Base-by-base conservation (phyloP, 345 rosid species). In the Tarenaya hassleriana region DNA sequence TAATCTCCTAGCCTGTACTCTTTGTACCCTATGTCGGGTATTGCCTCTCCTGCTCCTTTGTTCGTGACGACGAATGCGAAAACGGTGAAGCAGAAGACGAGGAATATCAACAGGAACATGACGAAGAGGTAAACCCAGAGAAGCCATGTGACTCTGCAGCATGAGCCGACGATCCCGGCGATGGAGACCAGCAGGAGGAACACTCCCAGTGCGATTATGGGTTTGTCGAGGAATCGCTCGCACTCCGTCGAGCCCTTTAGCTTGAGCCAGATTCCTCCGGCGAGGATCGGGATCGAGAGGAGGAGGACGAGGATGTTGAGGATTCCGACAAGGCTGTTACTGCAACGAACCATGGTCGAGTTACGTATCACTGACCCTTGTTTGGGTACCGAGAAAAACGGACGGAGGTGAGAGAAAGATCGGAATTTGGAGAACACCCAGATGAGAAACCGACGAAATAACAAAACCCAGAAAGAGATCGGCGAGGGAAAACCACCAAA, bases 11-110 rank as follows among this genome's bases (percentile, higher is more conserved):
- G 72, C 37, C 71, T 69, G 47, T 89, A 90, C 60, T 90, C 97
- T 40, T 86, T 78, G 17, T 90, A 90, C 5, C 92, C 87, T 46
- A 29, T 77, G 0, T 49, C 78, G 0, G 79, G 63, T 7, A 88
- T 0, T 1, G 13, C 74, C 6, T 73, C 31, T 9, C 98, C 98
- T 10, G 95, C 86, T 10, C 98, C 98, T 58, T 84, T 84, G 70
- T 88, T 90, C n/a, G 98, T 91, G 34, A 88, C 96, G 0, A 71
- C 88, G 50, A 88, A 91, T 7, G 96, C 86, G 56, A 91, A 77
- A 61, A 88, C 77, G 14, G 95, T 91, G 81, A 91, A 82, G 53
- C 78, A 76, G 55, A 91, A 67, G 33, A 83, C 66, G 8, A 83
- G 31, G 15, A 84, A 68, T 18, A 88, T 91, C 62, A 91, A 69